Evolutionary conservation across 2,329 filamentous ascomycete species (phyloP), one percentile per base, ranked within the genome.

Genomic region (Trichoderma arundinaceum): DNA sequence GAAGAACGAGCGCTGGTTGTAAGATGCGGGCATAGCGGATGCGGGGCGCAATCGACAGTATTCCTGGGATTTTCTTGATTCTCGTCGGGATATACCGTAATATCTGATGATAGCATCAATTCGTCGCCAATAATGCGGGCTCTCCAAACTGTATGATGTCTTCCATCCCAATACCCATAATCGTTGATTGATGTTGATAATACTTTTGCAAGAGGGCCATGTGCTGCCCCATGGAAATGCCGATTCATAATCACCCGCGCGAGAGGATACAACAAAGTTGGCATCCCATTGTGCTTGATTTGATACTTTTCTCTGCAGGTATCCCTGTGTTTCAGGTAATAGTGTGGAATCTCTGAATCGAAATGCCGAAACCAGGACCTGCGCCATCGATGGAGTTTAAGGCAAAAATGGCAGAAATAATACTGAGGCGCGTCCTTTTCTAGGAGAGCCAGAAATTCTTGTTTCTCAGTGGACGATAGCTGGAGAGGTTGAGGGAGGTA

Each of bases 201-300:
- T 22, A 49, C 51, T 15, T 56, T 6, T 3, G 64, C 33, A 3
- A 49, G 49, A 8, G 65, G 19, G 2, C 68, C 64, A 28, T 69
- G 61, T n/a, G 54, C 19, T 12, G 48, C n/a, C 13, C 68, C 68
- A 48, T 68, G 66, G 6, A 69, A 62, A 43, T 68, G 60, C 17
- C 59, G 49, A 61, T 70, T 68, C 66, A 70, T 69, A 2, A 64
- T 32, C 12, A 69, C 53, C 44, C 67, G 35, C 10, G 65, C 65
- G 15, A 54, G 19, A 28, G 46, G 64, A 43, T 70, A 69, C 3
- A 35, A 15, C n/a, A 68, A 32, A n/a, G 22, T 41, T 17, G 48
- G 33, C 44, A 35, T 38, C 32, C 54, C 33, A 35, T 7, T 4
- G 7, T 61, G 22, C 5, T 41, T 17, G 9, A 59, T 32, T 32